phyloP scores from a whole-genome alignment of 1,284 basidiomycete species.

The Cystobasidium pallidum region DNA sequence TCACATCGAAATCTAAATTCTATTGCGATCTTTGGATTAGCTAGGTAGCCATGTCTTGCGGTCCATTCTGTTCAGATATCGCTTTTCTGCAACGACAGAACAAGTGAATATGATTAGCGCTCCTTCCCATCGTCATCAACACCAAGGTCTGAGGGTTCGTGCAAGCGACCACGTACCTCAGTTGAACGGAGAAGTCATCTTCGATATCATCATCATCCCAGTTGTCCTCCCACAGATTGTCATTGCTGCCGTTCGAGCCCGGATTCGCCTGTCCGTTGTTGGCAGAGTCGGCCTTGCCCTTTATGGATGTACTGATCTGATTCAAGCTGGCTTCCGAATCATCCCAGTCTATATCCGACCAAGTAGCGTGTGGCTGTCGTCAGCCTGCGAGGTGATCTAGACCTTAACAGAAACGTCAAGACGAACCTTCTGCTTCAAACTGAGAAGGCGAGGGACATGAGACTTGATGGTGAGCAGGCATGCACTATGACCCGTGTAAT shows the following conservation, averaged over 20 bases:
- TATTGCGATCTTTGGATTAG: not conserved
- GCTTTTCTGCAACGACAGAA: slow-evolving; percentile 29
- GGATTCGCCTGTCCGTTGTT: slow-evolving; percentile 62
- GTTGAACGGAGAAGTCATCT: slow-evolving; percentile 92
- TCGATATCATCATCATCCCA: slow-evolving; percentile 99
- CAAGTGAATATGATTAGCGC: not conserved
- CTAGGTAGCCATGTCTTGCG: slow-evolving; percentile 36
- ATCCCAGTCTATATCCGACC: slow-evolving; percentile 70
- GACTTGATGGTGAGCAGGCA: not conserved
- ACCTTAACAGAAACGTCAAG: not conserved
- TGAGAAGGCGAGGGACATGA: not conserved
- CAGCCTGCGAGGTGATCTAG: slow-evolving; percentile 9
- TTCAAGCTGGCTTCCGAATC: slow-evolving; percentile 78
- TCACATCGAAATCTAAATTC: not conserved
- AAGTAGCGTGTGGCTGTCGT: slow-evolving; percentile 8
- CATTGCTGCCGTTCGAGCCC: slow-evolving; percentile 17
- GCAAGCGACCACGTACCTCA: slow-evolving; percentile 67
- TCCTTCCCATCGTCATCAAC: too few relatives aligned
- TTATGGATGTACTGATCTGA: slow-evolving; percentile 60
- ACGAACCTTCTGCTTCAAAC: slow-evolving; percentile 51
- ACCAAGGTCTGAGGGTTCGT: not conserved
- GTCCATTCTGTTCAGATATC: slow-evolving; percentile 38
- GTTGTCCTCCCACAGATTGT: slow-evolving; percentile 90
- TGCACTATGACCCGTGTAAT: not conserved
- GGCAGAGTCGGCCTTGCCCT: slow-evolving; percentile 33